Evolutionary conservation across 805 yeast genomes (phyloP).

Genomic region (Limtongia smithiae): DNA sequence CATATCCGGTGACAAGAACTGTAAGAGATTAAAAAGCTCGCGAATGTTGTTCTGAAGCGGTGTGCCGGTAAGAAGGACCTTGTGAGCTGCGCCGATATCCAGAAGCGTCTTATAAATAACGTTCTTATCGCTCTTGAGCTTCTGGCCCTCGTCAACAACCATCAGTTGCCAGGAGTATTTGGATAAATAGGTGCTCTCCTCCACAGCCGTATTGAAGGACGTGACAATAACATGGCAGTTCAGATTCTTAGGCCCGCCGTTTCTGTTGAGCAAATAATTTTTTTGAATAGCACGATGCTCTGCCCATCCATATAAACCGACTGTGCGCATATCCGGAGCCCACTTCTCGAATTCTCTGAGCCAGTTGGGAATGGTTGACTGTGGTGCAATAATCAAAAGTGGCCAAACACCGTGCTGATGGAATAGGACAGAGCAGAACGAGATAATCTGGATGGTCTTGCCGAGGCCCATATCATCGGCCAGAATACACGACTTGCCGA

Average conservation of each 20-base stretch:
- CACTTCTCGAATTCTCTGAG: constrained; percentile 88
- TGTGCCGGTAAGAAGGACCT: constrained; percentile 86
- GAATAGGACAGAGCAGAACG: constrained; percentile 85
- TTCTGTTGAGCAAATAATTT: constrained; percentile 27
- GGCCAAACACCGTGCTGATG: constrained; percentile 73
- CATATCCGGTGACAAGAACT: constrained; percentile 78
- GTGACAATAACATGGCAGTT: constrained; percentile 63
- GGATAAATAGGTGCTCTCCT: constrained; percentile 57
- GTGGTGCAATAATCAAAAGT: constrained; percentile 85
- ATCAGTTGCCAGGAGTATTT: constrained; percentile 66
- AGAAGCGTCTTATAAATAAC: constrained; percentile 26
- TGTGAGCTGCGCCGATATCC: constrained; percentile 64
- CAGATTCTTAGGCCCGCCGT: constrained; percentile 7
- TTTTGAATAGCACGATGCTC: constrained; percentile 48
- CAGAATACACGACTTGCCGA: constrained; percentile 51
- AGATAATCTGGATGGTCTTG: constrained; percentile 76
- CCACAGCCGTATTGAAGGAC: constrained; percentile 75
- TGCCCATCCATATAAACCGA: constrained; percentile 76
- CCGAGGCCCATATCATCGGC: constrained; percentile 72
- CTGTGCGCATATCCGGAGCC: constrained; percentile 94
- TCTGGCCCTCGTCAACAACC: constrained; percentile 92
- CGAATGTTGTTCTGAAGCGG: constrained; percentile 87
- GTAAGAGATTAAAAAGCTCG: constrained; percentile 83
- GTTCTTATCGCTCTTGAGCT: constrained; percentile 60
- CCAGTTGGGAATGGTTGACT: constrained; percentile 95